Percentiles rank a stretch among this genome's conserved stretches.
These are phyloP conservation scores for Penicillium nucicola DNA, from an alignment of 495 filamentous ascomycete species.

Conservation along the genomic window DNA sequence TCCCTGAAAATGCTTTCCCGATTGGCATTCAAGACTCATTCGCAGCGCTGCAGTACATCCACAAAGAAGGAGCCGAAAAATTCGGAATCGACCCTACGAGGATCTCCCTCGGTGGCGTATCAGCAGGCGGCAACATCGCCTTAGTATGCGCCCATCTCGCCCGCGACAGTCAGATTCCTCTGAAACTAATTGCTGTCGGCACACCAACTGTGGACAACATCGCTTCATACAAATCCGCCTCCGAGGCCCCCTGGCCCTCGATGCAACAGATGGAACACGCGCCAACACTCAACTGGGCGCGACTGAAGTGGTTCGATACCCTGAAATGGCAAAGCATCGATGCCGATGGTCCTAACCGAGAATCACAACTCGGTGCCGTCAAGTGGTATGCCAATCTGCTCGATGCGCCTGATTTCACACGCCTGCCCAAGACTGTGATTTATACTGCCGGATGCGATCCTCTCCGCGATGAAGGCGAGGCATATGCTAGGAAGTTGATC, in stretches of 20 bases:
- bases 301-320: constrained; percentile 45
- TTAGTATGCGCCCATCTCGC: constrained; percentile 47
- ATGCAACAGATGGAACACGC: constrained; percentile 42
- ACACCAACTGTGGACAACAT: constrained; percentile 38
- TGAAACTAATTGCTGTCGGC: constrained; percentile 38
- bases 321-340: constrained; percentile 26
- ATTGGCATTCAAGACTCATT: constrained; percentile 47
- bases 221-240: constrained; percentile 32
- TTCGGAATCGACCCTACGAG: constrained; percentile 43
- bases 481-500: constrained; percentile 44
- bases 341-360: neutral
- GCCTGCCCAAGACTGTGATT: constrained; percentile 44
- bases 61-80: constrained; percentile 23
- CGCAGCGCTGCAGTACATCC: constrained; percentile 31
- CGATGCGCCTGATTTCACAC: constrained; percentile 37
- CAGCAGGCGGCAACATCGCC: constrained; percentile 46
- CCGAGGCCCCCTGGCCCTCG: constrained; percentile 44
- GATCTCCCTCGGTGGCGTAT: constrained; percentile 49
- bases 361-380: constrained; percentile 14
- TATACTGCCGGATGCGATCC: constrained; percentile 49
- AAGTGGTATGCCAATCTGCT: constrained; percentile 32
- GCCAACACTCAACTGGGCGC: constrained; percentile 46
- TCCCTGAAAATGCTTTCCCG: constrained; percentile 44
- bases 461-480: constrained; percentile 51
- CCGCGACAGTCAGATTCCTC: constrained; percentile 41